phyloP scores from a whole-genome alignment of 2,329 filamentous ascomycete genomes.

The Fulvia fulva region DNA sequence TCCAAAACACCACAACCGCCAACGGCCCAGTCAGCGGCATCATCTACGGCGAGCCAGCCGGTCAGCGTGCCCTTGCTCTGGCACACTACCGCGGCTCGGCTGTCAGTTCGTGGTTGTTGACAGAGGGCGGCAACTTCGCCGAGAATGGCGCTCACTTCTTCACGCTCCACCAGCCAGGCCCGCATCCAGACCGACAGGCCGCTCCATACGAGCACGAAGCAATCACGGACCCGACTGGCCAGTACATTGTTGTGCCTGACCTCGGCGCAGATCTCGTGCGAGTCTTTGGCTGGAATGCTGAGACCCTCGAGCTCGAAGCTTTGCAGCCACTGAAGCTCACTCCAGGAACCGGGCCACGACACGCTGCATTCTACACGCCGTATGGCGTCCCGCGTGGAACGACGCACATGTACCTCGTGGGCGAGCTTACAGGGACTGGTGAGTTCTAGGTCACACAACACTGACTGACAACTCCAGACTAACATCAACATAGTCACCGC shows the following conservation, averaged over 20 bases:
- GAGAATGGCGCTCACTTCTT: slow-evolving; percentile 31
- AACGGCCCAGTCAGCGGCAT: slow-evolving; percentile 40
- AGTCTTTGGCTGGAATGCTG: slow-evolving; percentile 29
- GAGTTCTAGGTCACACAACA: not conserved
- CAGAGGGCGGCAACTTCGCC: slow-evolving; percentile 45
- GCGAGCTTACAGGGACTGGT: slow-evolving; percentile 48
- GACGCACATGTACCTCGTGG: slow-evolving; percentile 40
- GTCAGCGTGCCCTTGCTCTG: slow-evolving; percentile 36
- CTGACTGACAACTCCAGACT: slow-evolving; percentile 25
- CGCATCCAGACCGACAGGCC: slow-evolving; percentile 32
- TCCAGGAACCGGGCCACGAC: slow-evolving; percentile 35
- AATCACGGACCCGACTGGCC: slow-evolving; percentile 36
- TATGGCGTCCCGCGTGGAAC: slow-evolving; percentile 25
- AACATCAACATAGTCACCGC: slow-evolving; percentile 30
- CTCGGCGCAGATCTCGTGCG: slow-evolving; percentile 37
- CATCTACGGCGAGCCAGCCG: slow-evolving; percentile 38
- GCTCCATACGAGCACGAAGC: slow-evolving; percentile 36
- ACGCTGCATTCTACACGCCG: slow-evolving; percentile 35
- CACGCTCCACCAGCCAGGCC: slow-evolving; percentile 27
- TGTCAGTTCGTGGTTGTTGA: slow-evolving; percentile 46
- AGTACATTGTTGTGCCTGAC: slow-evolving; percentile 37
- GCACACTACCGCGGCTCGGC: slow-evolving; percentile 41
- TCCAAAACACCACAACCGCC: slow-evolving; percentile 34
- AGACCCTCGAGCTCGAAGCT: slow-evolving; percentile 26
- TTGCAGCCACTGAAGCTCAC: slow-evolving; percentile 24